A percentile compares a stretch with the other conserved stretches of the same genome.
These are phyloP conservation scores for Chlamydomonas reinhardtii DNA, from an alignment of 163 green algal genomes.

Conservation along the genomic window DNA sequence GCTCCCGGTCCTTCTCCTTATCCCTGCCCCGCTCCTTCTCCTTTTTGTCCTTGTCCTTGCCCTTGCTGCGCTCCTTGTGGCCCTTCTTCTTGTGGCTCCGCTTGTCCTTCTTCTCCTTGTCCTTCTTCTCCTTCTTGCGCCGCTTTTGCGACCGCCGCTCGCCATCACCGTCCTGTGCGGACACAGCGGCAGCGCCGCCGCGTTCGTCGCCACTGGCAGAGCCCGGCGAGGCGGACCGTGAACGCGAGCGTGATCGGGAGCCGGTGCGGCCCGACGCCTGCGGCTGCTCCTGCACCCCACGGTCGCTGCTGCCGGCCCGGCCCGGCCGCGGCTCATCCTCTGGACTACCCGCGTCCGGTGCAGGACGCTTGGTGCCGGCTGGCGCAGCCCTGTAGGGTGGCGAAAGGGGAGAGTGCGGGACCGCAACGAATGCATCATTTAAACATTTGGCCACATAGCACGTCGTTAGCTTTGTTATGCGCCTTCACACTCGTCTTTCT, in stretches of 20 bases:
- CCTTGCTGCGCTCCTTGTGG: background rate
- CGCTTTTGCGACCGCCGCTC: slow-evolving; percentile 20
- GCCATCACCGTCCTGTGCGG: too few relatives aligned
- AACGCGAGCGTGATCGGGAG: background rate
- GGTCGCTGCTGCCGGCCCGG: background rate
- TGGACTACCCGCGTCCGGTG: too few relatives aligned
- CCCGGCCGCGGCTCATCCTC: background rate
- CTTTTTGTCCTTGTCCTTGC: too few relatives aligned
- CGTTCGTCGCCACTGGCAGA: background rate
- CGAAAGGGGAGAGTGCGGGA: background rate
- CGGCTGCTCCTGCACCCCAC: background rate
- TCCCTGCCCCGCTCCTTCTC: too few relatives aligned
- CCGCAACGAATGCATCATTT: background rate
- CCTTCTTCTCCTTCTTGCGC: background rate
- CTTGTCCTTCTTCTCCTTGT: background rate
- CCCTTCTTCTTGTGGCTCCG: background rate
- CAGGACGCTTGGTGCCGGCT: too few relatives aligned
- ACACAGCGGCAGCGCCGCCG: background rate
- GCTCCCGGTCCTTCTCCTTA: too few relatives aligned
- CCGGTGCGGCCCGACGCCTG: background rate
- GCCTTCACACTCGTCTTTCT: too few relatives aligned
- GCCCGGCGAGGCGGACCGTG: background rate
- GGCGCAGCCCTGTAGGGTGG: background rate
- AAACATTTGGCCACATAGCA: background rate
- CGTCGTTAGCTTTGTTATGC: too few relatives aligned